Conservation (phyloP, 2,329 filamentous ascomycete species). For the Dactylellina drechsleri region DNA sequence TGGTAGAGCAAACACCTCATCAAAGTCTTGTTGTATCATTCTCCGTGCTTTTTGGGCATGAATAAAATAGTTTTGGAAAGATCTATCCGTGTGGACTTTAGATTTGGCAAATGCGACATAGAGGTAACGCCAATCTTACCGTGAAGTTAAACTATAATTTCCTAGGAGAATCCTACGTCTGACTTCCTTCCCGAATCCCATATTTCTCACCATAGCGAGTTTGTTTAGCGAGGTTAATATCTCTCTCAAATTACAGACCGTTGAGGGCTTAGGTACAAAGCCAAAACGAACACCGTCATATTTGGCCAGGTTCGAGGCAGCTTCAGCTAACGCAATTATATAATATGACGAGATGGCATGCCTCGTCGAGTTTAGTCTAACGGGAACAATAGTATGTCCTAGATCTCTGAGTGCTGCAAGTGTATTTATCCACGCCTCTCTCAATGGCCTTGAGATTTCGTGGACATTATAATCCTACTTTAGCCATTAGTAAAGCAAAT, state of each 20-base stretch:
- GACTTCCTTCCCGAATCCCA: constrained; percentile 84
- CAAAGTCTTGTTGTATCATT: constrained; percentile 86
- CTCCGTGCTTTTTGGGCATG: constrained; percentile 89
- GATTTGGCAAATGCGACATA: neutral
- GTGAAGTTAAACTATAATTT: constrained; percentile 86
- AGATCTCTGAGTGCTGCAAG: constrained; percentile 70
- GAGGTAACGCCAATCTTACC: constrained; percentile 59
- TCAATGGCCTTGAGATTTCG: constrained; percentile 78
- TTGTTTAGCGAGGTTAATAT: neutral
- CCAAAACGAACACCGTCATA: constrained; percentile 98
- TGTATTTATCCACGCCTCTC: constrained; percentile 73
- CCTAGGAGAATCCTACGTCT: constrained; percentile 87
- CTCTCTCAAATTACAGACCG: neutral
- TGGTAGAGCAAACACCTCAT: constrained; percentile 75
- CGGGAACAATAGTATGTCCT: constrained; percentile 78
- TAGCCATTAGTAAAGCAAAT: constrained; percentile 59
- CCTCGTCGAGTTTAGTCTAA: constrained; percentile 84
- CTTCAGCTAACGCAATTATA: constrained; percentile 91
- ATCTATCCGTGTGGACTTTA: constrained; percentile 60
- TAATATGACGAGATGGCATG: constrained; percentile 94
- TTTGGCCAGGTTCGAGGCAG: constrained; percentile 93
- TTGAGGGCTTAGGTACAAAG: constrained; percentile 51
- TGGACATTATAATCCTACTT: constrained; percentile 82
- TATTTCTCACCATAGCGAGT: constrained; percentile 72
- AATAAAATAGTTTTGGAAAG: constrained; percentile 96